A percentile compares a stretch with the other conserved stretches of the same genome.
Evolutionary conservation across 2,329 filamentous ascomycete species (phyloP).

Genomic region (Fusarium secorum): DNA sequence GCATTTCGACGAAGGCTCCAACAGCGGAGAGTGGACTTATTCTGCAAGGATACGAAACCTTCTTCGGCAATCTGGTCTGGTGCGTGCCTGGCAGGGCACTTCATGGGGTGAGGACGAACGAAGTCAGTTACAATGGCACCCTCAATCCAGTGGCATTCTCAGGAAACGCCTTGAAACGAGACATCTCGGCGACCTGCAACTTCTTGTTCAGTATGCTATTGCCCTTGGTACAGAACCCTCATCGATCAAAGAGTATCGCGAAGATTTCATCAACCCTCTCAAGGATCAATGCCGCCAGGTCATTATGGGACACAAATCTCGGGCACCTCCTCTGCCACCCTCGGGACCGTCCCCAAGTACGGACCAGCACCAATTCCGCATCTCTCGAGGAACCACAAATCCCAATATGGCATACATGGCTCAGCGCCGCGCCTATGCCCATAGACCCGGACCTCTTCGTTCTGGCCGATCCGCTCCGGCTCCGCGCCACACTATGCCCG

Average conservation of each 20-base stretch:
- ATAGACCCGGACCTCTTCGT: conserved; percentile 41
- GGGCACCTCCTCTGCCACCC: conserved; percentile 34
- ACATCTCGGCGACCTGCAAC: conserved; percentile 51
- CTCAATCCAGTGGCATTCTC: conserved; percentile 52
- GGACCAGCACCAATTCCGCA: conserved; percentile 50
- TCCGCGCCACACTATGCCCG: conserved; percentile 36
- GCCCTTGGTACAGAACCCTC: conserved; percentile 48
- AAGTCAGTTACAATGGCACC: conserved; percentile 51
- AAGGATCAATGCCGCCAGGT: conserved; percentile 47
- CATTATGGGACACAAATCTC: conserved; percentile 48
- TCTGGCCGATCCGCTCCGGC: conserved; percentile 45
- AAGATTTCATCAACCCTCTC: conserved; percentile 48
- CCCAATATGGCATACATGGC: conserved; percentile 49
- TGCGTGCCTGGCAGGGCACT: conserved; percentile 49
- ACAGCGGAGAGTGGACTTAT: conserved; percentile 54
- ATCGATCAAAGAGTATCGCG: conserved; percentile 41
- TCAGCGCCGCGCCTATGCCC: conserved; percentile 47
- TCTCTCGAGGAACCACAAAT: conserved; percentile 47
- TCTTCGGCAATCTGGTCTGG: conserved; percentile 50
- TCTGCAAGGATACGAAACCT: conserved; percentile 56
- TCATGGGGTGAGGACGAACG: conserved; percentile 48
- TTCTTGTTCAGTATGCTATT: conserved; percentile 51
- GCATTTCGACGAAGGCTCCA: conserved; percentile 55
- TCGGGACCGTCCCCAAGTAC: conserved; percentile 39
- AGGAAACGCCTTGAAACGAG: conserved; percentile 56